Conservation (phyloP, 768 basidiomycete genomes). For the Chalciporus piperatus region DNA sequence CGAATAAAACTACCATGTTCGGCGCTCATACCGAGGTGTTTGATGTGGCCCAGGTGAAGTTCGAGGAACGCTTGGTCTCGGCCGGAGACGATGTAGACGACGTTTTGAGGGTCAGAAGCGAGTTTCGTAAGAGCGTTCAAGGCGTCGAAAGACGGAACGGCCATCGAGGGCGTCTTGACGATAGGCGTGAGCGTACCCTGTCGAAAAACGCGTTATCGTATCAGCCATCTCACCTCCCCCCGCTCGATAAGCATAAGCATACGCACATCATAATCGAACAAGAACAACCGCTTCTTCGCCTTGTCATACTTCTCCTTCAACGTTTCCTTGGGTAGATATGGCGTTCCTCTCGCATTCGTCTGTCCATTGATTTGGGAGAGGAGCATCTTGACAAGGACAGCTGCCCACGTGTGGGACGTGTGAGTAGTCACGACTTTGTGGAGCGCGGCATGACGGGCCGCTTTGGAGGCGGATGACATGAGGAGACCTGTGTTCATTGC, state of each 20-base stretch:
- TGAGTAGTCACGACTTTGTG: slow-evolving; percentile 88
- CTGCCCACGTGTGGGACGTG: slow-evolving; percentile 94
- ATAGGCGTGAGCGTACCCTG: slow-evolving; percentile 97
- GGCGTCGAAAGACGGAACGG: slow-evolving; percentile 72
- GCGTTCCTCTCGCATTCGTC: slow-evolving; percentile 80
- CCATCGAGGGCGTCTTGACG: slow-evolving; percentile 89
- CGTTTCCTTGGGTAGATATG: slow-evolving; percentile 66
- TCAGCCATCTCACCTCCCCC: slow-evolving; percentile 1
- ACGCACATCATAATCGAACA: slow-evolving; percentile 95
- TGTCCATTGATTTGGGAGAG: slow-evolving; percentile 76
- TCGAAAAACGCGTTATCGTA: background rate
- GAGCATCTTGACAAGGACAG: slow-evolving; percentile 84
- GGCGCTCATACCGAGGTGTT: slow-evolving; percentile 83
- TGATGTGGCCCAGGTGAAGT: slow-evolving; percentile 83
- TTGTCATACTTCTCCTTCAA: slow-evolving; percentile 59
- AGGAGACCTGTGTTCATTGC: slow-evolving; percentile 86
- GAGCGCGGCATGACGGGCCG: slow-evolving; percentile 66
- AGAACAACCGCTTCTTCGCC: slow-evolving; percentile 81
- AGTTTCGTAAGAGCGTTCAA: slow-evolving; percentile 72
- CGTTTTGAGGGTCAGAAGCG: slow-evolving; percentile 76
- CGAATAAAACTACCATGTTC: slow-evolving; percentile 95
- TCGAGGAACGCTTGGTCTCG: slow-evolving; percentile 92
- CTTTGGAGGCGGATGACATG: slow-evolving; percentile 80
- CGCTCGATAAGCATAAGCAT: background rate
- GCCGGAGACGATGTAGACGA: slow-evolving; percentile 97